phyloP scores from a whole-genome alignment of 2,329 filamentous ascomycete genomes.

The Cercospora zeae-maydis region DNA sequence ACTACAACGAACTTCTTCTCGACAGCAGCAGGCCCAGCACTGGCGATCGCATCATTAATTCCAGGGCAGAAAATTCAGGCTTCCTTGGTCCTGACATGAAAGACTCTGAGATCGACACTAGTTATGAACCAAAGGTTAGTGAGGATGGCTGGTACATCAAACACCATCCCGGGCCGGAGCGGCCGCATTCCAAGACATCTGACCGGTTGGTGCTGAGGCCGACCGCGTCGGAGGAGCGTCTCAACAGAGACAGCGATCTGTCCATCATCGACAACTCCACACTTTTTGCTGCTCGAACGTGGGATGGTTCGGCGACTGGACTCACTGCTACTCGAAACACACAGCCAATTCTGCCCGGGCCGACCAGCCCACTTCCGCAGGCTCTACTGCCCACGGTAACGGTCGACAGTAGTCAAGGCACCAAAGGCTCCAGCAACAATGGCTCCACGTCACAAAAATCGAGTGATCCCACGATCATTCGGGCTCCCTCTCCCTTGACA shows the following conservation, averaged over 20 bases:
- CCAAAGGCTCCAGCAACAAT: slow-evolving; percentile 47
- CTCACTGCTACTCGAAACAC: background rate
- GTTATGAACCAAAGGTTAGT: slow-evolving; percentile 24
- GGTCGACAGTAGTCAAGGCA: background rate
- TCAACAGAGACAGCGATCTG: slow-evolving; percentile 13
- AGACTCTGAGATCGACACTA: slow-evolving; percentile 29
- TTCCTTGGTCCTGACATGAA: slow-evolving; percentile 21
- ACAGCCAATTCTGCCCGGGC: background rate
- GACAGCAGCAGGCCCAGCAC: slow-evolving; percentile 32
- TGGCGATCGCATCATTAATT: slow-evolving; percentile 32
- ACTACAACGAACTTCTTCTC: slow-evolving; percentile 6
- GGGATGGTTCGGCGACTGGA: background rate
- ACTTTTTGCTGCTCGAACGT: slow-evolving; percentile 8
- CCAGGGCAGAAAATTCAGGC: slow-evolving; percentile 15
- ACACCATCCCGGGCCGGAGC: slow-evolving; percentile 18
- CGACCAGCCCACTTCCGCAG: slow-evolving; percentile 17
- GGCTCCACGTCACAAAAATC: slow-evolving; percentile 40
- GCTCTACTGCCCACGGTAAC: slow-evolving; percentile 21
- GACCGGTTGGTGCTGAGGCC: slow-evolving; percentile 31
- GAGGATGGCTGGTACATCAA: slow-evolving; percentile 29
- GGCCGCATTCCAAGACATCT: slow-evolving; percentile 26
- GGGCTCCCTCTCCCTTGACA: slow-evolving; percentile 21
- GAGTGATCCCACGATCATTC: slow-evolving; percentile 27
- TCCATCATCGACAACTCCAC: slow-evolving; percentile 16
- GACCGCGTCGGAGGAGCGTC: slow-evolving; percentile 34